A percentile compares a stretch with the other conserved stretches of the same genome.
These are phyloP conservation scores for Gentiana macrophylla DNA, from an alignment of 257 asterid species.

Conservation along the genomic window DNA sequence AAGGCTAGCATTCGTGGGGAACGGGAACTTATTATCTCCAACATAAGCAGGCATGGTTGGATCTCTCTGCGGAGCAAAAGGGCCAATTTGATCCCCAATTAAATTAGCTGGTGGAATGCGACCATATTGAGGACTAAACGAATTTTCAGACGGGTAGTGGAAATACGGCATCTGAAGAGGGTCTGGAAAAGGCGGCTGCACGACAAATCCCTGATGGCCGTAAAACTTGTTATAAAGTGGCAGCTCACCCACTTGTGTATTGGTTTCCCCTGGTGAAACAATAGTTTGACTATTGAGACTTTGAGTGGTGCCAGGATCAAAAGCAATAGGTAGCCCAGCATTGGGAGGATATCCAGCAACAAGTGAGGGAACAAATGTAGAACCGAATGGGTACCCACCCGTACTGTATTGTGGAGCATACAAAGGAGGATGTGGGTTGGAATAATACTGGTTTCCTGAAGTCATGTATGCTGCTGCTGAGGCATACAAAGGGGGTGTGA, in stretches of 20 bases:
- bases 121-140: slow-evolving; percentile 44
- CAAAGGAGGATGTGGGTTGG: slow-evolving; percentile 40
- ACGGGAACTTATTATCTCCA: slow-evolving; percentile 45
- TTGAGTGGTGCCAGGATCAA: slow-evolving; percentile 50
- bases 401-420: slow-evolving; percentile 53
- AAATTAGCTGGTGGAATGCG: slow-evolving; percentile 33
- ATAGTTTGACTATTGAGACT: slow-evolving; percentile 43
- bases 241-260: slow-evolving; percentile 31
- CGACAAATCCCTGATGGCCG: slow-evolving; percentile 48
- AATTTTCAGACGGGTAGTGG: slow-evolving; percentile 51
- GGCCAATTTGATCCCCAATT: slow-evolving; percentile 30
- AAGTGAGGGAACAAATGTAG: slow-evolving; percentile 52
- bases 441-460: slow-evolving; percentile 50
- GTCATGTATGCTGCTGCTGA: slow-evolving; percentile 61
- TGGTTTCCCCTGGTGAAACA: slow-evolving; percentile 36
- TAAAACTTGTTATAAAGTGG: slow-evolving; percentile 52
- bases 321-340: slow-evolving; percentile 36
- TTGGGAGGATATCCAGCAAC: slow-evolving; percentile 57
- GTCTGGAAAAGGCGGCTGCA: slow-evolving; percentile 53
- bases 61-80: slow-evolving; percentile 36
- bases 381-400: slow-evolving; percentile 54
- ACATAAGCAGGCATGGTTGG: slow-evolving; percentile 30
- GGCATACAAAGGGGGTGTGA: slow-evolving; percentile 54
- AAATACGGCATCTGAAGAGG: slow-evolving; percentile 64
- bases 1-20: slow-evolving; percentile 28